phyloP scores from a whole-genome alignment of 2,329 filamentous ascomycete genomes.

The Kalmusia sp. region DNA sequence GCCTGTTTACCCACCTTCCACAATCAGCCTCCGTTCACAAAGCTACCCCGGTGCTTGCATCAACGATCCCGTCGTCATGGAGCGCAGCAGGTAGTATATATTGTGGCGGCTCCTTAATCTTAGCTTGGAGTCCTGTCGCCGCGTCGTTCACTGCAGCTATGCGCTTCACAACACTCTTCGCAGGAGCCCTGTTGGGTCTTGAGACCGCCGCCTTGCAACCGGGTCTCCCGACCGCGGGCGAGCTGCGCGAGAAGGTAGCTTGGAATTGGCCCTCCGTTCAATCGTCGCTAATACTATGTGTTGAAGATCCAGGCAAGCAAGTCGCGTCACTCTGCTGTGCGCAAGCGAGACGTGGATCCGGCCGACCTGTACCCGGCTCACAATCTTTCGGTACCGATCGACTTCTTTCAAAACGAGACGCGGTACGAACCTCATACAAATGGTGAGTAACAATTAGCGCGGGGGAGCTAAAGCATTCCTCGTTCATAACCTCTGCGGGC shows the following conservation, averaged over 20 bases:
- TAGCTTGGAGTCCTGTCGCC: background rate
- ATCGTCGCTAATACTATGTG: background rate
- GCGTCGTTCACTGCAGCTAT: slow-evolving; percentile 5
- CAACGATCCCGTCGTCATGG: slow-evolving; percentile 9
- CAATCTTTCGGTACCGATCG: slow-evolving; percentile 67
- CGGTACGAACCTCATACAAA: slow-evolving; percentile 78
- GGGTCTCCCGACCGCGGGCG: slow-evolving; percentile 21
- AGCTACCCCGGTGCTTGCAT: slow-evolving; percentile 8
- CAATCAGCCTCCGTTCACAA: slow-evolving; percentile 2
- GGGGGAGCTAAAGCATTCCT: too few species aligned
- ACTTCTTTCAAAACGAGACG: slow-evolving; percentile 84
- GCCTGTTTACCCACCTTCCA: slow-evolving; percentile 15
- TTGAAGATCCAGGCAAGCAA: slow-evolving; percentile 23
- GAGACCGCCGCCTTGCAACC: slow-evolving; percentile 31
- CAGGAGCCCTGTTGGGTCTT: slow-evolving; percentile 30
- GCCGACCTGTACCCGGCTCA: slow-evolving; percentile 54
- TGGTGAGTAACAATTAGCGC: slow-evolving; percentile 48
- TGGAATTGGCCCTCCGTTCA: background rate
- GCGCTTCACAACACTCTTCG: slow-evolving; percentile 10
- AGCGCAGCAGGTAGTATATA: slow-evolving; percentile 6
- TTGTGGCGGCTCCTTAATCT: background rate
- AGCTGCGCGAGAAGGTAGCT: slow-evolving; percentile 34
- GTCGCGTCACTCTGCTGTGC: slow-evolving; percentile 22
- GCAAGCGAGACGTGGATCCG: slow-evolving; percentile 45
- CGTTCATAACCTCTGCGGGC: too few species aligned